Conservation (phyloP, 805 yeast species). For the Candida odintsovae region DNA sequence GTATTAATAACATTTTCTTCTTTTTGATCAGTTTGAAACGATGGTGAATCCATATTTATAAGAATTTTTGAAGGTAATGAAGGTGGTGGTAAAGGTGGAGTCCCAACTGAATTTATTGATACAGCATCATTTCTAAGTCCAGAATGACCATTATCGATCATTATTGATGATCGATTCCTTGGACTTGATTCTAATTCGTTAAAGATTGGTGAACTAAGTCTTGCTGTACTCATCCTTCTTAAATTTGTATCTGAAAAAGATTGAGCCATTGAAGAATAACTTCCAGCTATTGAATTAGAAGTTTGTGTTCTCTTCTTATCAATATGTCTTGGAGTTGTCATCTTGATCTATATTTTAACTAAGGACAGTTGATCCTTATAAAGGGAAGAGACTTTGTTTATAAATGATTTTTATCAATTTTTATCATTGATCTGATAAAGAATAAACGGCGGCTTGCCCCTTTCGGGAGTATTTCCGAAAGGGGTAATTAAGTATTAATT, state of each 20-base stretch:
- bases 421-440: too few relatives aligned
- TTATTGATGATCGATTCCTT: conserved; percentile 1
- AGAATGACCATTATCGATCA: background rate
- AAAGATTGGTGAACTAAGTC: conserved; percentile 6
- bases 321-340: background rate
- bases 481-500: too few relatives aligned
- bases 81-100: background rate
- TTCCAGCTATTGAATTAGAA: background rate
- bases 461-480: too few relatives aligned
- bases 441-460: too few relatives aligned
- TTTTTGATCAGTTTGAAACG: conserved; percentile 7
- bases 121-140: background rate
- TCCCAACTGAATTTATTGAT: background rate
- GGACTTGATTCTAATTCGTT: background rate
- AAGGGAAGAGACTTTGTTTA: too few relatives aligned
- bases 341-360: too few relatives aligned
- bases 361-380: too few relatives aligned
- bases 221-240: conserved; percentile 9
- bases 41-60: conserved; percentile 11
- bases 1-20: conserved; percentile 3
- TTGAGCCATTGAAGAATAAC: background rate
- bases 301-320: background rate
- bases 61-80: conserved; percentile 1
- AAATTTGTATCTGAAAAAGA: background rate
- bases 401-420: too few relatives aligned